Conservation (phyloP, 805 yeast species). For the Huiozyma sinensis region DNA sequence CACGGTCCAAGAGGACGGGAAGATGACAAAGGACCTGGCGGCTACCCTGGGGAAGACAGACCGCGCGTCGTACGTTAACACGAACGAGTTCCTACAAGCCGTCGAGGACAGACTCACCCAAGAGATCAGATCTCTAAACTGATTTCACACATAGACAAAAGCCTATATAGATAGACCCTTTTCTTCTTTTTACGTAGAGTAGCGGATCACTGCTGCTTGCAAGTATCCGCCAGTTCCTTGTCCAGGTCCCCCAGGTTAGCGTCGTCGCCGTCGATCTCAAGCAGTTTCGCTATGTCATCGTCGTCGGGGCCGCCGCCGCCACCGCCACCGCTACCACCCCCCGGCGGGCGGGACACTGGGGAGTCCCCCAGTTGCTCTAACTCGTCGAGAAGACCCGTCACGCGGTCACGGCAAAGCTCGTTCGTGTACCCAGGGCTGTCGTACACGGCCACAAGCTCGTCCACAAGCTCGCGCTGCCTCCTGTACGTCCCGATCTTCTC, state of each 20-base stretch:
- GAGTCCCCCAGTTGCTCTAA: constrained; percentile 26
- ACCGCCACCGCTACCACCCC: constrained; percentile 6
- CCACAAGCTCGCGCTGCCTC: constrained; percentile 52
- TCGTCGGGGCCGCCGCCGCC: constrained; percentile 5
- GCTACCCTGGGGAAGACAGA: constrained; percentile 55
- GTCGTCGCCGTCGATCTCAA: constrained; percentile 19
- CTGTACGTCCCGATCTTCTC: constrained; percentile 45
- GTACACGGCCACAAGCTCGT: constrained; percentile 51
- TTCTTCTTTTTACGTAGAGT: no score
- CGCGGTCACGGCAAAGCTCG: constrained; percentile 12
- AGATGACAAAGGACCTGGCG: constrained; percentile 79
- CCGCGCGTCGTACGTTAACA: constrained; percentile 55
- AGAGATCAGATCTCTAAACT: constrained; percentile 16
- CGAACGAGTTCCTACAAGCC: constrained; percentile 68
- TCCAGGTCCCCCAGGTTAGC: constrained; percentile 16
- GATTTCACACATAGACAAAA: no score
- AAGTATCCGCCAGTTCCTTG: constrained; percentile 22
- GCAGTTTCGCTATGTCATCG: constrained; percentile 11
- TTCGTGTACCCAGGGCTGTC: constrained; percentile 48
- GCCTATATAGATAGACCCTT: no score
- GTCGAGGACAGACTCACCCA: constrained; percentile 49
- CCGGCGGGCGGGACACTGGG: constrained; percentile 14
- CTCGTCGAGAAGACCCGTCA: constrained; percentile 21
- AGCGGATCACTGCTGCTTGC: constrained; percentile 19
- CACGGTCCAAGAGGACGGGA: constrained; percentile 62